A percentile compares a stretch with the other conserved stretches of the same genome.
phyloP scores from a whole-genome alignment of 2,329 filamentous ascomycete genomes.

The Epichloe scottii region DNA sequence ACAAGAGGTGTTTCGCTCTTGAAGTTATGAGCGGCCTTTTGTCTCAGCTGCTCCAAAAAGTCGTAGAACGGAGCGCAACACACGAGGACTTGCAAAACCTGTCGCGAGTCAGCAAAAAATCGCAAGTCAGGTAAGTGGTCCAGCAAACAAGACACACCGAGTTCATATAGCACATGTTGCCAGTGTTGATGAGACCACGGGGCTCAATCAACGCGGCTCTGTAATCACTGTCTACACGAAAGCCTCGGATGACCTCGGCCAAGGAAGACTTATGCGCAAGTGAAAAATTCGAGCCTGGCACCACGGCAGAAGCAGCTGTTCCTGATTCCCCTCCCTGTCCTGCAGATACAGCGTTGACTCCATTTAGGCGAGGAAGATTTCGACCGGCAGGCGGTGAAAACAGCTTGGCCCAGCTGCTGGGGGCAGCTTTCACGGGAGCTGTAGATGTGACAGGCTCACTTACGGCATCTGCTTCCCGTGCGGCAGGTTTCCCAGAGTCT shows the following conservation, averaged over 20 bases:
- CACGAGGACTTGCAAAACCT: slow-evolving; percentile 91
- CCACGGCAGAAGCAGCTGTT: slow-evolving; percentile 5
- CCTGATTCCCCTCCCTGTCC: slow-evolving; percentile 15
- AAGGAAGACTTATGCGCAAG: slow-evolving; percentile 45
- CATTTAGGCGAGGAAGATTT: slow-evolving; percentile 8
- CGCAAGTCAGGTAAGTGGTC: neutral
- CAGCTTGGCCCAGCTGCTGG: slow-evolving; percentile 28
- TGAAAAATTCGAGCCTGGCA: slow-evolving; percentile 23
- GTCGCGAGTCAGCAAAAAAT: slow-evolving; percentile 20
- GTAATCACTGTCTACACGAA: slow-evolving; percentile 50
- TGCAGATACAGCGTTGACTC: slow-evolving; percentile 16
- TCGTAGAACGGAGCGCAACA: slow-evolving; percentile 92
- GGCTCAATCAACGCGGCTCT: slow-evolving; percentile 81
- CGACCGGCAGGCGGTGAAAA: slow-evolving; percentile 21
- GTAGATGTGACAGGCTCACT: slow-evolving; percentile 9
- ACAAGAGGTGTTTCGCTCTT: slow-evolving; percentile 89
- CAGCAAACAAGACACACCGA: slow-evolving; percentile 53
- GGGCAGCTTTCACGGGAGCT: slow-evolving; percentile 18
- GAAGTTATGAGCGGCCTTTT: slow-evolving; percentile 77
- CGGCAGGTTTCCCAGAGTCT: slow-evolving; percentile 12
- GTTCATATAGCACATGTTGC: slow-evolving; percentile 99
- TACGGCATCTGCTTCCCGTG: slow-evolving; percentile 8
- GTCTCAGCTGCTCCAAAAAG: slow-evolving; percentile 78
- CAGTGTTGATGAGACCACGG: slow-evolving; percentile 86
- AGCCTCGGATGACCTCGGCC: slow-evolving; percentile 64